phyloP scores from a whole-genome alignment of 2,329 filamentous ascomycete species.

The Mariannaea elegans region DNA sequence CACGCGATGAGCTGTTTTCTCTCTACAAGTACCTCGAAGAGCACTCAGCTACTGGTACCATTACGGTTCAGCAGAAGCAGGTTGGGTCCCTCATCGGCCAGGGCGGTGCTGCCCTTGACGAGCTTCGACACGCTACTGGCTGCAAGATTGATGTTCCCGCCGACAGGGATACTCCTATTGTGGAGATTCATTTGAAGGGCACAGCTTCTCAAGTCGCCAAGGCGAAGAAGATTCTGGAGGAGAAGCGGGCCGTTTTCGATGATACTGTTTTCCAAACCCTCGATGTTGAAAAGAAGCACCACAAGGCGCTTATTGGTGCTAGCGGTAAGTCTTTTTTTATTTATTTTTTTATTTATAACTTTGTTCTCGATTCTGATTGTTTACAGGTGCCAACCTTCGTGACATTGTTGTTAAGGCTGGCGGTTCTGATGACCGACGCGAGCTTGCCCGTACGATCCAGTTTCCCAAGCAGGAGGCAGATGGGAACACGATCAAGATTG shows the following conservation, averaged over 20 bases:
- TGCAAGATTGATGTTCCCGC: constrained; percentile 93
- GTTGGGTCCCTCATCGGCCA: constrained; percentile 93
- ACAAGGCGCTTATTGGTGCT: constrained; percentile 87
- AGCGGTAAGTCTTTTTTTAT: constrained; percentile 70
- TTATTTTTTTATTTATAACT: background rate
- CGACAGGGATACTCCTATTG: constrained; percentile 76
- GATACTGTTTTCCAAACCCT: constrained; percentile 86
- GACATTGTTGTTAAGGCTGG: constrained; percentile 88
- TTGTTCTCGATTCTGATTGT: constrained; percentile 42
- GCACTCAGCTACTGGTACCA: constrained; percentile 80
- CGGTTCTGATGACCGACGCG: constrained; percentile 85
- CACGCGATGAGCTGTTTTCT: constrained; percentile 89
- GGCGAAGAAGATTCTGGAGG: constrained; percentile 88
- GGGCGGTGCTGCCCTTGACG: constrained; percentile 89
- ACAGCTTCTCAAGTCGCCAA: constrained; percentile 90
- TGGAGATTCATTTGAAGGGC: constrained; percentile 91
- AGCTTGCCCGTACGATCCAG: constrained; percentile 88
- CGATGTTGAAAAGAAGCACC: constrained; percentile 93
- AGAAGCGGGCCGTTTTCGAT: constrained; percentile 88
- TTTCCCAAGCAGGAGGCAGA: constrained; percentile 91
- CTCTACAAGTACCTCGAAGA: constrained; percentile 91
- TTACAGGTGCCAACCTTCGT: constrained; percentile 81
- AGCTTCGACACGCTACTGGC: constrained; percentile 83
- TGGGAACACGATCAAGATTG: constrained; percentile 85
- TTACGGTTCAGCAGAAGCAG: constrained; percentile 90